A percentile compares a stretch with the other conserved stretches of the same genome.
Conservation (phyloP, 2,329 filamentous ascomycete species). For the Tolypocladium cylindrosporum region DNA sequence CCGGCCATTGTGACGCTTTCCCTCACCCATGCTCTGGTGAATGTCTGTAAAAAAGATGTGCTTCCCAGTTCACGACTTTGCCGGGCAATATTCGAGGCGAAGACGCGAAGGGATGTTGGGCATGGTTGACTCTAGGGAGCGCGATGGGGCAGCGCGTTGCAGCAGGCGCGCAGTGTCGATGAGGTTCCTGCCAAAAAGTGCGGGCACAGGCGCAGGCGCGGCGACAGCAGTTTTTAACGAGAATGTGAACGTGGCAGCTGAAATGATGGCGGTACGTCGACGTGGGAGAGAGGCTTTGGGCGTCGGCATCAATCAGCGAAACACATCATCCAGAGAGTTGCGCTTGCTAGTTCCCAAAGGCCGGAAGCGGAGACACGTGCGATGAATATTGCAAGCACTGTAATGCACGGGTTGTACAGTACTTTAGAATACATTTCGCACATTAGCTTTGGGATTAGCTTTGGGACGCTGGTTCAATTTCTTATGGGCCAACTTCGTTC, state of each 20-base stretch:
- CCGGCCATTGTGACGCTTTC: constrained; percentile 54
- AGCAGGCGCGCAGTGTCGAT: not conserved
- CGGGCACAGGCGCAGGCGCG: not conserved
- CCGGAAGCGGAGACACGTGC: not conserved
- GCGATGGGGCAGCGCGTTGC: not conserved
- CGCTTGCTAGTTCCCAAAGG: not conserved
- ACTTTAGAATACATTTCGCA: too few relatives aligned
- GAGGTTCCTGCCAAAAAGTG: not conserved
- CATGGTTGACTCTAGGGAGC: constrained; percentile 15
- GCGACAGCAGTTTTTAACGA: not conserved
- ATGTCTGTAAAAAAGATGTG: not conserved
- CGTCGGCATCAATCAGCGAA: not conserved
- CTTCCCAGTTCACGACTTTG: constrained; percentile 19
- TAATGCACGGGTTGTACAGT: not conserved
- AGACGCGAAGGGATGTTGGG: constrained; percentile 19
- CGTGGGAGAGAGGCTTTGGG: not conserved
- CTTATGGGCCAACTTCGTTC: too few relatives aligned
- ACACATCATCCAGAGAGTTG: not conserved
- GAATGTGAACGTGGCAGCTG: not conserved
- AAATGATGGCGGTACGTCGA: not conserved
- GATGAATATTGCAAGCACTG: not conserved
- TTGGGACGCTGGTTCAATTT: too few relatives aligned
- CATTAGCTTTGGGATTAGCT: too few relatives aligned
- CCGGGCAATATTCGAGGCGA: constrained; percentile 17
- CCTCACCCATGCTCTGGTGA: constrained; percentile 17